Base-by-base conservation (phyloP, 805 yeast species). In the Lachancea sp. region DNA sequence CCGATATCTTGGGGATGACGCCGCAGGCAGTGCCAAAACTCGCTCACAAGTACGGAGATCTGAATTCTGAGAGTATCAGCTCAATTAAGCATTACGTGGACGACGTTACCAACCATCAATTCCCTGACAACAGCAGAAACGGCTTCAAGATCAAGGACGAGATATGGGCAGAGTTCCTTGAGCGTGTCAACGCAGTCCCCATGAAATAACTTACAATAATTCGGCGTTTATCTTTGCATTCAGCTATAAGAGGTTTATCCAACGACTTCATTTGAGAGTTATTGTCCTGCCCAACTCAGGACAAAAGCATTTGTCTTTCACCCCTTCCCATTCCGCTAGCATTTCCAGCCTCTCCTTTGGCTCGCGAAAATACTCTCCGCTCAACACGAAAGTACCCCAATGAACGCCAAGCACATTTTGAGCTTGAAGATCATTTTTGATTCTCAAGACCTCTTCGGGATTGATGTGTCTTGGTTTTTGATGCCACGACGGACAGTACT, bases 401-500 rank as follows among this genome's bases (percentile, higher is more conserved):
- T 91, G 98, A 27, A 91, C 88, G 1, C 98, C 98, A 42, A 84
- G 76, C 65, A 86, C 77, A 49, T 74, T 76, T 46, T 72, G 62
- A 2, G 86, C 79, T 5, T 73, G 66, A 46, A 88, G 56, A 50
- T 82, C 85, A 13, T 72, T 58, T 74, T 81, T 80, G 3, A 89
- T 81, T 49, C 77, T 69, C 2, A 85, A 50, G 10, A 90, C 80
- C 56, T 91, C 98, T 32, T 67, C 71, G 0, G 98, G 97, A 41
- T 81, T 79, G 40, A 82, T 85, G 59, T 91, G 98, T 54, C 96
- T 76, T 3, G 96, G 91, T 47, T 77, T 76, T 58, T 91, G 90
- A 57, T 90, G 97, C 96, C 96, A 87, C 55, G 84, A 78, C 0
- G 98, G 98, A 54, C 90, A 83, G 63, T 91, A 91, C 49, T 95